A percentile compares a stretch with the other conserved stretches of the same genome.
Evolutionary conservation across 2,329 filamentous ascomycete genomes (phyloP).

Genomic region (Colletotrichum tropicicola): DNA sequence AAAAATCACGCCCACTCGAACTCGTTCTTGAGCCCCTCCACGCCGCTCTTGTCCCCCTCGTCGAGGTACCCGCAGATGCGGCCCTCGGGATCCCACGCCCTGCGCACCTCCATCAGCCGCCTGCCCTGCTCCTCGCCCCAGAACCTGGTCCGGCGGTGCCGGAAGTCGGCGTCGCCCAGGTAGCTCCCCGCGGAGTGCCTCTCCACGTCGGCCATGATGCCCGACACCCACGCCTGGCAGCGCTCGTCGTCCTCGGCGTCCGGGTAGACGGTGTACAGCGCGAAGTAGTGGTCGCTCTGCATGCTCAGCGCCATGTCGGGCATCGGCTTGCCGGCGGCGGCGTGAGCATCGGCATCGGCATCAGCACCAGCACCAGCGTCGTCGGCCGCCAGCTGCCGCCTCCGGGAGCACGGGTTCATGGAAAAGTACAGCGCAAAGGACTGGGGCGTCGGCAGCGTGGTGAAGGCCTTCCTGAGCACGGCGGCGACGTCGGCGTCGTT

Average conservation of each 20-base stretch:
- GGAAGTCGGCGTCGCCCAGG: constrained; percentile 64
- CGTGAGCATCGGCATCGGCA: constrained; percentile 39
- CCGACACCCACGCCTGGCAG: constrained; percentile 54
- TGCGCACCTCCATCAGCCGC: constrained; percentile 51
- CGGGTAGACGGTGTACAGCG: constrained; percentile 61
- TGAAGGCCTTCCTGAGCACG: constrained; percentile 56
- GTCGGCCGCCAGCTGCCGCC: neutral
- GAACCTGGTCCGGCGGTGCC: constrained; percentile 53
- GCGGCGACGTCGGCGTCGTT: constrained; percentile 55
- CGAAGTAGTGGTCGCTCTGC: constrained; percentile 66
- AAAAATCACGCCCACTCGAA: constrained; percentile 41
- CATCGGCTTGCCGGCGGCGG: constrained; percentile 31
- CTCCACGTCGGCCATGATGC: constrained; percentile 49
- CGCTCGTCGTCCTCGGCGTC: constrained; percentile 51
- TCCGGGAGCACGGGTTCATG: constrained; percentile 56
- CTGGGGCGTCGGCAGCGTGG: constrained; percentile 53
- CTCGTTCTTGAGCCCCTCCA: constrained; percentile 50
- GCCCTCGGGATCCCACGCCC: constrained; percentile 53
- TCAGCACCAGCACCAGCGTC: constrained; percentile 32
- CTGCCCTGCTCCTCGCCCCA: constrained; percentile 54
- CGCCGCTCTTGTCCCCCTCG: constrained; percentile 52
- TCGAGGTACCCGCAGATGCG: constrained; percentile 52
- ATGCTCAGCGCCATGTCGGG: constrained; percentile 63
- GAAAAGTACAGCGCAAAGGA: constrained; percentile 58
- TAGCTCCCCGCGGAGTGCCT: constrained; percentile 57